Base-by-base conservation (phyloP, 768 basidiomycete species). In the Suillus lakei region DNA sequence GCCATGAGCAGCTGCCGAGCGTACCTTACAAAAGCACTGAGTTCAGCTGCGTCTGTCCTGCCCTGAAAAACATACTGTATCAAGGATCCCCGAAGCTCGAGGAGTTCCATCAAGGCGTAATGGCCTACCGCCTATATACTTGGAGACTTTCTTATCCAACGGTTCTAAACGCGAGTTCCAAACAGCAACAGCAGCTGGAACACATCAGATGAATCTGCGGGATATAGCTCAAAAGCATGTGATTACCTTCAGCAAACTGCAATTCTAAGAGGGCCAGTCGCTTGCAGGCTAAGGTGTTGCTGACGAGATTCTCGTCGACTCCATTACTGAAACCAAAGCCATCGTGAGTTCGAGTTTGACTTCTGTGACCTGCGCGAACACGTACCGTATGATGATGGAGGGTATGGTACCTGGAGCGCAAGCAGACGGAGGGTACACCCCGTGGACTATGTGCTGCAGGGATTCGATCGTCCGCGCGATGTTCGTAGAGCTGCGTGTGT, bases 391-490 rank as follows among this genome's bases (percentile, higher is more conserved):
- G 39, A 86, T 74, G 39, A 91, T 75, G 0, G 81, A 73, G 15
- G 90, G 89, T 18, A 82, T 66, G 15, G 81, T 77, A n/a, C 74
- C 73, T 16, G 77, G 69, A 9, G 75, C 75, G 67, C 84, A 87
- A 71, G 86, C 85, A 5, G 76, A 67, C 8, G 78, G 76, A 2
- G 90, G 90, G 69, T 92, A 94, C 55, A 95, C 73, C 1, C 92
- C 92, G 59, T 88, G 82, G n/a, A 91, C 79, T 41, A 93, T 80
- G 67, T 94, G 88, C 68, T 91, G 88, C 21, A 93, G 76, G 0
- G 88, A 88, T 69, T 93, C 91, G 18, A 89, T 87, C 6, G 92
- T 93, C 39, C 93, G 82, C 0, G 91, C 86, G 74, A 95, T 86
- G 71, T 91, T 90, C 2, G 93, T 95, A 18, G 86, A 90, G 55